These are phyloP conservation scores for Acanthamoeba polyphaga DNA, from an alignment of 208 protist genomes.

Conservation along the genomic window DNA sequence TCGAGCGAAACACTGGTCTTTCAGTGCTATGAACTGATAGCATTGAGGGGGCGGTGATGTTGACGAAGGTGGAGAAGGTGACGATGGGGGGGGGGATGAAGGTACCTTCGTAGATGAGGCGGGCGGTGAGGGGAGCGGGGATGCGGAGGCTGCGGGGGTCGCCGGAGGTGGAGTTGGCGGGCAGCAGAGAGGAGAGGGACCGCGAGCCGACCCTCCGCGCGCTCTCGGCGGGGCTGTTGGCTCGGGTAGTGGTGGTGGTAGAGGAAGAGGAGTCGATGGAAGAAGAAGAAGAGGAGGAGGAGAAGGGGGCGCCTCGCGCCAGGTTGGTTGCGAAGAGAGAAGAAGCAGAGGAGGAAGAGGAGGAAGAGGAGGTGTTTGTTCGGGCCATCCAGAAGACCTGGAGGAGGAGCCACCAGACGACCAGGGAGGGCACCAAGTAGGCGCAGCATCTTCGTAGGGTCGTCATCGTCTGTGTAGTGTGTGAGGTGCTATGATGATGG, in stretches of 20 bases:
- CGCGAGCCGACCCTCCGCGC: conserved; percentile 5
- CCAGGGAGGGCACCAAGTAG: background rate
- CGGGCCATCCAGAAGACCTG: background rate
- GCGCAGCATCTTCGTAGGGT: background rate
- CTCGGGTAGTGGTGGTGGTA: background rate
- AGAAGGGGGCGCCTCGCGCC: background rate
- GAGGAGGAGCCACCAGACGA: background rate
- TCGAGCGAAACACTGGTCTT: too few relatives aligned
- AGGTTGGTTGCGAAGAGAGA: background rate
- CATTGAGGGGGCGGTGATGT: too few relatives aligned
- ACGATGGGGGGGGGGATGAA: background rate
- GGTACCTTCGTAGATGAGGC: background rate
- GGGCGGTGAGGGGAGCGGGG: background rate
- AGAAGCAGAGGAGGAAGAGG: background rate
- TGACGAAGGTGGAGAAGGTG: background rate
- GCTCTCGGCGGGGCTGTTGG: background rate
- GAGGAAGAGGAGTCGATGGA: background rate
- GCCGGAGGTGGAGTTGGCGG: background rate
- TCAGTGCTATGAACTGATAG: too few relatives aligned
- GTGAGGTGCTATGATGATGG: too few relatives aligned
- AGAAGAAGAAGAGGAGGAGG: background rate
- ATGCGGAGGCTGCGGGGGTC: background rate
- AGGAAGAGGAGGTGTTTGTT: background rate
- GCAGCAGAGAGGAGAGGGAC: conserved; percentile 1
- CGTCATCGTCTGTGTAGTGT: background rate